These are phyloP conservation scores for Salvia sclarea DNA, from an alignment of 305 asterid species.

Conservation along the genomic window DNA sequence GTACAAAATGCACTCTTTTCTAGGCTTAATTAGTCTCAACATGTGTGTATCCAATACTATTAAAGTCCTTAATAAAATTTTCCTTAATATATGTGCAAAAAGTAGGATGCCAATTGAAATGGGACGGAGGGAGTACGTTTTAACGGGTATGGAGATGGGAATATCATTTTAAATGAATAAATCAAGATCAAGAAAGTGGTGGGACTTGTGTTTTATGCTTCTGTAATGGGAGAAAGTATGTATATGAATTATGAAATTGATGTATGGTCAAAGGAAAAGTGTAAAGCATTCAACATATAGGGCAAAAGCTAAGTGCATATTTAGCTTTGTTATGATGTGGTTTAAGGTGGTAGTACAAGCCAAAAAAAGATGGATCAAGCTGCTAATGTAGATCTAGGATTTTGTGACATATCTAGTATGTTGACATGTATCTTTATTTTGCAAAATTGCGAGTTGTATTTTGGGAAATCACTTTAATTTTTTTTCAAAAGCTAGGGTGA, in stretches of 20 bases:
- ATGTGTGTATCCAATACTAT: no score
- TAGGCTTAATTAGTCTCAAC: no score
- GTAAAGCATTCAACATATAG: conserved; percentile 13
- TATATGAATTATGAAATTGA: neutral
- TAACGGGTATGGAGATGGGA: neutral
- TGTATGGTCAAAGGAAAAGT: neutral
- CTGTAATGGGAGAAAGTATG: neutral
- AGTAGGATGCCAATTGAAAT: no score
- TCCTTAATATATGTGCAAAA: no score
- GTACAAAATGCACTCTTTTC: no score
- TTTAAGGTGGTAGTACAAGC: neutral
- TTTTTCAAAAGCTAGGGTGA: neutral
- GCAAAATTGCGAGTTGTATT: neutral
- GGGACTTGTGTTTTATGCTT: neutral
- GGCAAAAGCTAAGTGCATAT: neutral
- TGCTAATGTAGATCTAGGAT: neutral
- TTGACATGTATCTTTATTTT: neutral
- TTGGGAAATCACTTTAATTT: neutral
- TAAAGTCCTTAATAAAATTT: no score
- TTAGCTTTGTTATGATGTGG: conserved; percentile 6
- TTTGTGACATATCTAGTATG: neutral
- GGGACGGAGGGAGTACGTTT: no score
- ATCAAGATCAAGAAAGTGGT: neutral
- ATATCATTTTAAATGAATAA: neutral
- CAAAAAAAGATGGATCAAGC: neutral